Evolutionary conservation across 371 early-diverging fungal species (phyloP).

Genomic region (Mucor saturninus): DNA sequence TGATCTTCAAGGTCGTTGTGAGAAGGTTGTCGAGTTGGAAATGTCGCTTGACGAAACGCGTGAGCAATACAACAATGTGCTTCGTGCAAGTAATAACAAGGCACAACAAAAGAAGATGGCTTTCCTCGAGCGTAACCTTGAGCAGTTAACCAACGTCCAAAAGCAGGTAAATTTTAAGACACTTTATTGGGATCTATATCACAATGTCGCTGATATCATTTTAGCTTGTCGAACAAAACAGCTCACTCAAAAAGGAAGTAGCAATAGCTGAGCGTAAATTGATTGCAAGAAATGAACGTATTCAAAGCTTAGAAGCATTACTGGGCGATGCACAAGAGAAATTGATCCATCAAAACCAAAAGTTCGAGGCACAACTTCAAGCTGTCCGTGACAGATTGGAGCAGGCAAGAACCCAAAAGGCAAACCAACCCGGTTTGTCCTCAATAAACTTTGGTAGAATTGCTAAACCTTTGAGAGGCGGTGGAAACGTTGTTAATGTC

Average conservation of each 20-base stretch:
- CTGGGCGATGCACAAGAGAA: constrained; percentile 79
- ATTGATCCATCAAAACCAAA: constrained; percentile 78
- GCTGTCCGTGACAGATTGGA: constrained; percentile 81
- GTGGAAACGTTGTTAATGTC: constrained; percentile 51
- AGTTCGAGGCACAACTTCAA: constrained; percentile 84
- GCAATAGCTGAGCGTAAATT: constrained; percentile 90
- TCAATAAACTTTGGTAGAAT: constrained; percentile 86
- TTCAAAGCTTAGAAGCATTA: constrained; percentile 81
- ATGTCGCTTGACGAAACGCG: constrained; percentile 91
- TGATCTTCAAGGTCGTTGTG: constrained; percentile 93
- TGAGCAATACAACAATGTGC: constrained; percentile 86
- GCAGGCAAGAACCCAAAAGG: constrained; percentile 70
- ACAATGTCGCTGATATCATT: not conserved
- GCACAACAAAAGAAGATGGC: constrained; percentile 92
- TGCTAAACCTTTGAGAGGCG: constrained; percentile 93
- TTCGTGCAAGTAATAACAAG: constrained; percentile 78
- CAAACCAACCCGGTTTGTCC: constrained; percentile 56
- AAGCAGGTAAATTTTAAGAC: constrained; percentile 63
- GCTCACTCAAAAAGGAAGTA: constrained; percentile 85
- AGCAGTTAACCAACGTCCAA: constrained; percentile 91
- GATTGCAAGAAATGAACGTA: constrained; percentile 88
- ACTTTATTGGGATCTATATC: not conserved
- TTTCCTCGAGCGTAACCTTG: constrained; percentile 92
- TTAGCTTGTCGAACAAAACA: constrained; percentile 90
- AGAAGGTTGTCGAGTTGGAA: constrained; percentile 93